Evolutionary conservation across 495 filamentous ascomycete species (phyloP).

Genomic region (Bacidia gigantensis): DNA sequence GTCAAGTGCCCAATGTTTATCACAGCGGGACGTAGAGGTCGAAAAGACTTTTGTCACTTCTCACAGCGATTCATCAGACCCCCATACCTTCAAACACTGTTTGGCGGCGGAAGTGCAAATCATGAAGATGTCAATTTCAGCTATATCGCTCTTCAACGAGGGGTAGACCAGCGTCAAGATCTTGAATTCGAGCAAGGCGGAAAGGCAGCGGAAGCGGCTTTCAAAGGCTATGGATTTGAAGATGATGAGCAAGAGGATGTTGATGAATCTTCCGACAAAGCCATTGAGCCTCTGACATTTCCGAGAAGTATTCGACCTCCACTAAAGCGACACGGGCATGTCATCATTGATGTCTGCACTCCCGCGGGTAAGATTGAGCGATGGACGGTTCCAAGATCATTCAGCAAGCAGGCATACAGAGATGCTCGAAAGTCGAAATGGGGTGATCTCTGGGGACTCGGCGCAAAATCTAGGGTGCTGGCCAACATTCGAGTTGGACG

Average conservation of each 20-base stretch:
- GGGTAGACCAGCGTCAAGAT: conserved; percentile 37
- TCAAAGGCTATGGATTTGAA: conserved; percentile 34
- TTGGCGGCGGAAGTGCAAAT: conserved; percentile 56
- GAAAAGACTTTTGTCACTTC: conserved; percentile 88
- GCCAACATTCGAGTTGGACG: conserved; percentile 48
- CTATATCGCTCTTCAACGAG: conserved; percentile 77
- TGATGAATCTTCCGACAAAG: background rate
- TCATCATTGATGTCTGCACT: conserved; percentile 84
- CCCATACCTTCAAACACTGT: conserved; percentile 62
- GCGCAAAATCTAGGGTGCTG: conserved; percentile 67
- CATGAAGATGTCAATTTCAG: conserved; percentile 85
- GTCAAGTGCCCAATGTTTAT: conserved; percentile 76
- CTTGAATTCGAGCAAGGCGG: conserved; percentile 29
- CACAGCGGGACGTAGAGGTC: conserved; percentile 49
- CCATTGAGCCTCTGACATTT: conserved; percentile 45
- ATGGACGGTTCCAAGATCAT: conserved; percentile 79
- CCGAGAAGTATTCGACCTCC: conserved; percentile 68
- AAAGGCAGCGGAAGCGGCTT: conserved; percentile 34
- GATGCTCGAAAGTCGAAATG: conserved; percentile 82
- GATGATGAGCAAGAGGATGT: conserved; percentile 19
- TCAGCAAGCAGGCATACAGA: conserved; percentile 64
- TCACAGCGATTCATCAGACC: conserved; percentile 78
- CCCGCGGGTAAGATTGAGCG: conserved; percentile 77
- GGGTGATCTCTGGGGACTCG: conserved; percentile 94
- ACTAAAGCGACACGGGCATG: conserved; percentile 74